A percentile compares a stretch with the other conserved stretches of the same genome.
Evolutionary conservation across 352 stramenopile species (phyloP).

Genomic region (Globisporangium nagaii): DNA sequence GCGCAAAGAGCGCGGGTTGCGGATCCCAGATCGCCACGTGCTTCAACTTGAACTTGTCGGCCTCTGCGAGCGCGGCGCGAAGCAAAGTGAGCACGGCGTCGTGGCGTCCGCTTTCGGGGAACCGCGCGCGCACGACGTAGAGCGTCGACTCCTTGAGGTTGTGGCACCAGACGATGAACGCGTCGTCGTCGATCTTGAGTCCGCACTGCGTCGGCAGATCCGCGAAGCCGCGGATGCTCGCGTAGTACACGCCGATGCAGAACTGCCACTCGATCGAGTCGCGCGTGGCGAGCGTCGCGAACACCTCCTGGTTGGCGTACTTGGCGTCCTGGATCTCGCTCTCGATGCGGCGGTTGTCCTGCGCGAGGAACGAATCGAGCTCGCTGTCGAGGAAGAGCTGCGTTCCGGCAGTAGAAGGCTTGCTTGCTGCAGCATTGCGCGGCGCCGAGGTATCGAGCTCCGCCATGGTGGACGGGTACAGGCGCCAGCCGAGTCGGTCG

Average conservation of each 20-base stretch:
- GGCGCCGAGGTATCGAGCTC: conserved; percentile 18
- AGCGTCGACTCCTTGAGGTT: conserved; percentile 55
- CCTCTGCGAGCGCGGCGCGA: conserved; percentile 27
- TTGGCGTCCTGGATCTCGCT: conserved; percentile 19
- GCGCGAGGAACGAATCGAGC: conserved; percentile 31
- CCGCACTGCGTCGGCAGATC: conserved; percentile 36
- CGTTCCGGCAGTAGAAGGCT: neutral
- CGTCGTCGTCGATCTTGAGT: conserved; percentile 26
- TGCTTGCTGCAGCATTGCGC: conserved; percentile 2
- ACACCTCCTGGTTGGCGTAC: conserved; percentile 30
- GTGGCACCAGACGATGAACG: conserved; percentile 62
- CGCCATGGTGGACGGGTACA: conserved; percentile 40
- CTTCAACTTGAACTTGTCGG: conserved; percentile 30
- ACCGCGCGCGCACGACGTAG: conserved; percentile 39
- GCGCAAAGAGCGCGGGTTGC: conserved; percentile 11
- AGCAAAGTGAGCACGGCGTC: conserved; percentile 20
- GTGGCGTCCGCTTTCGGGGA: conserved; percentile 17
- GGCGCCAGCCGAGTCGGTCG: conserved; percentile 47
- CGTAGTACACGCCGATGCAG: conserved; percentile 48
- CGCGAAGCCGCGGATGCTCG: conserved; percentile 21
- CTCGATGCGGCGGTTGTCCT: conserved; percentile 31
- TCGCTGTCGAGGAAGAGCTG: conserved; percentile 28
- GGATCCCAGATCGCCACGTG: conserved; percentile 48
- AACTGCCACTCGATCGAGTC: conserved; percentile 70
- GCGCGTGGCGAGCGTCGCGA: conserved; percentile 35